Percentiles rank a stretch among this genome's conserved stretches.
These are phyloP conservation scores for Backusella parvicylindrica DNA, from an alignment of 192 early-diverging fungal species.

Conservation along the genomic window DNA sequence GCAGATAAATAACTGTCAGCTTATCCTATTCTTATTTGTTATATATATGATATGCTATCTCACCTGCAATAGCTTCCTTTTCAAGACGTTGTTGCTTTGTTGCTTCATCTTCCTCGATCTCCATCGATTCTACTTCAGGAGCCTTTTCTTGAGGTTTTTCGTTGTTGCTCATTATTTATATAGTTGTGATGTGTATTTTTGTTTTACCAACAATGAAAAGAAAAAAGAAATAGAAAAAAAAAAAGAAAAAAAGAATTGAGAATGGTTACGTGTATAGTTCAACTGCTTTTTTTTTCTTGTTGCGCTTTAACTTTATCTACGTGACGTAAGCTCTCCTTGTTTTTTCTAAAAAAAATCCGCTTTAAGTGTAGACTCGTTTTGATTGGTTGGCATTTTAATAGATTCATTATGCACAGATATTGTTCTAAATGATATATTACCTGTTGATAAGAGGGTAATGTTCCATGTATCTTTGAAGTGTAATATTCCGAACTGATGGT, in stretches of 20 bases:
- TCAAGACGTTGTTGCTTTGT: conserved; percentile 26
- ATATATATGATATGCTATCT: neutral
- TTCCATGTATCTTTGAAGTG: no score
- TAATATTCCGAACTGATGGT: no score
- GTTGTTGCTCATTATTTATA: conserved; percentile 15
- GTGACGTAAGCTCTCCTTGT: neutral
- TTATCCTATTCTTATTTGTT: neutral
- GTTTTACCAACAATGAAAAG: no score
- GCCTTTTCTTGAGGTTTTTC: conserved; percentile 16
- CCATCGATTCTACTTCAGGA: conserved; percentile 25
- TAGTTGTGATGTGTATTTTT: neutral
- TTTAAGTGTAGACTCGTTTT: neutral
- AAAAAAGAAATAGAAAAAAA: neutral
- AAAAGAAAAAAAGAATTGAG: neutral
- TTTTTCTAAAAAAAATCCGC: neutral
- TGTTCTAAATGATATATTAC: neutral
- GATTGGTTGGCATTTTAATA: neutral
- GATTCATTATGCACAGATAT: neutral
- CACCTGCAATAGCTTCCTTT: conserved; percentile 22
- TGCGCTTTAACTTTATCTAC: neutral
- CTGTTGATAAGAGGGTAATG: no score
- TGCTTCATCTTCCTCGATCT: conserved; percentile 31
- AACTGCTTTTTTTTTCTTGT: neutral
- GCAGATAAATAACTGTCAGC: neutral
- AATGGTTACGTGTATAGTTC: neutral